Conservation (phyloP, 2,329 filamentous ascomycete genomes). For the Ramularia endophylla region DNA sequence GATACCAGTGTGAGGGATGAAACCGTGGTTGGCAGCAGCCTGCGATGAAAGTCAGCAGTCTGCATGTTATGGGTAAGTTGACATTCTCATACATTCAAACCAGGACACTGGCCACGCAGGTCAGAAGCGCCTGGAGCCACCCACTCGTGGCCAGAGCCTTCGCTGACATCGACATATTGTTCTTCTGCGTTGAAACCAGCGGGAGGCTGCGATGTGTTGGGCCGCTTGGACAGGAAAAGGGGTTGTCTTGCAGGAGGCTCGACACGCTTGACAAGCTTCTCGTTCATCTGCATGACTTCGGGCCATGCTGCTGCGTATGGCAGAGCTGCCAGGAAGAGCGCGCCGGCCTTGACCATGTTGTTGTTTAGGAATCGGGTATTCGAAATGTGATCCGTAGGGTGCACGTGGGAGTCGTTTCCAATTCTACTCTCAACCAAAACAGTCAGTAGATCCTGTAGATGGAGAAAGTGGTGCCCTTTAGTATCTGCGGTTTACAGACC, state of each 20-base stretch:
- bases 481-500: too few species aligned
- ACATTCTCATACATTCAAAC: conserved; percentile 3
- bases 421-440: too few species aligned
- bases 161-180: conserved; percentile 19
- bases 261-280: conserved; percentile 1
- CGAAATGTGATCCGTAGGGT: too few species aligned
- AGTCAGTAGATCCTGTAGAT: too few species aligned
- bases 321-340: conserved; percentile 7
- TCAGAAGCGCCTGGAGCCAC: conserved; percentile 17
- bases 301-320: conserved; percentile 8
- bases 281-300: conserved; percentile 7
- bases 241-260: conserved; percentile 6
- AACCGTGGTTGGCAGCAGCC: conserved; percentile 5
- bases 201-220: conserved; percentile 4
- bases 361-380: too few species aligned
- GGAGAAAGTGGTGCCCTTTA: too few species aligned
- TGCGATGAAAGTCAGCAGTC: too few species aligned
- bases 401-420: too few species aligned
- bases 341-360: neutral
- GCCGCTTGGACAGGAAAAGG: conserved; percentile 4
- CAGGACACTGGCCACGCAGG: conserved; percentile 25
- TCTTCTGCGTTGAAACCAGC: conserved; percentile 20
- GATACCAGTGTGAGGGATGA: conserved; percentile 21
- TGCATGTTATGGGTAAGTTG: neutral
- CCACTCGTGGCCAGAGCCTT: conserved; percentile 18